Base-by-base conservation (phyloP, 2,329 filamentous ascomycete species). In the Dendryphion nanum region DNA sequence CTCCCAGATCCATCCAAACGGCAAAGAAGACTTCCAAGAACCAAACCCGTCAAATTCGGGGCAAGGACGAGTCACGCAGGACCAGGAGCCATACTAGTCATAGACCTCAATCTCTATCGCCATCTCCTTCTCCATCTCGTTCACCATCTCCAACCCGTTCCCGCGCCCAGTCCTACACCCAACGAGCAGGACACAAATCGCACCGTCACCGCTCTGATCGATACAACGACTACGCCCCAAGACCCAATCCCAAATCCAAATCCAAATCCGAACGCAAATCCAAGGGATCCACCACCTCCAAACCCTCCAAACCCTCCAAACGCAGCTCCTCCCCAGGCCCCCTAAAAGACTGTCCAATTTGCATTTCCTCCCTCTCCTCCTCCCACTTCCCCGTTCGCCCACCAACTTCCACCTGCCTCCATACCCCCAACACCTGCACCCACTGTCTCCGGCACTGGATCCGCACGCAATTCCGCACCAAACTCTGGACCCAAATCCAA, bases 401-500 rank as follows among this genome's bases (percentile, higher is more conserved):
- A 3, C 57, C 64, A 16, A 68, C 67, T 5, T 14, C 39, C 3
- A 33, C 40, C 5, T 72, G 69, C 44, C 40, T 41, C 2, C 68
- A 72, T 40, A 36, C 40, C 1, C 36, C 44, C 5, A 47, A 60
- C n/a, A 62, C 59, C 12, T 72, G 69, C 44, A 45, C 42, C 3
- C 48, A 57, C 7, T 72, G 69, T 35, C 51, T 71, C 5, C 48
- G 60, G 13, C 45, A 42, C 20, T 72, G 68, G 69, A 59, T 71
- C n/a, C 40, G 47, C 4, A 56, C 58, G 1, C 59, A 68, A 34
- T 61, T 69, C 35, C 44, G 48, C 5, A 40, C 45, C 6, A 67
- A 66, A 37, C 53, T 65, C 2, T 73, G 71, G 68, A 68, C 71
- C 21, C 64, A 72, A 7, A 68, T 81, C 28, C 61, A 60, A 30